These are phyloP conservation scores for Hamamelis virginiana DNA, from an alignment of 164 flowering plant genomes.

Conservation along the genomic window DNA sequence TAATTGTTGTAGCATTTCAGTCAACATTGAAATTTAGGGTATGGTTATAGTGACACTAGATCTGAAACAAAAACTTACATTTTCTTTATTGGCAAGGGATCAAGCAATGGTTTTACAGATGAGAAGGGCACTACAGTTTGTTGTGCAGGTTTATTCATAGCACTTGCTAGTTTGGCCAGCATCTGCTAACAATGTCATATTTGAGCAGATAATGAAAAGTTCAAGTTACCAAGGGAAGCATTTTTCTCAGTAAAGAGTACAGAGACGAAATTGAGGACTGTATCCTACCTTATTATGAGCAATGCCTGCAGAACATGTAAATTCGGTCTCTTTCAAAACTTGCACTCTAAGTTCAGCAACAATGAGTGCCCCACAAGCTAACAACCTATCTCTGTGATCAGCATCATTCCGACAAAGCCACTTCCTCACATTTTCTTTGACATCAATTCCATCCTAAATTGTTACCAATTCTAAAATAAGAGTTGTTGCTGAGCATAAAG, in stretches of 20 bases:
- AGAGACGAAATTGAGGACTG: background rate
- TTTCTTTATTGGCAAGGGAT: slow-evolving; percentile 81
- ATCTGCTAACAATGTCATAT: slow-evolving; percentile 50
- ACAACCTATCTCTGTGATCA: slow-evolving; percentile 70
- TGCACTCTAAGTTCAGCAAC: slow-evolving; percentile 86
- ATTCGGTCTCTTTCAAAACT: slow-evolving; percentile 74
- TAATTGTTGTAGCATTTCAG: background rate
- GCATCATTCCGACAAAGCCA: slow-evolving; percentile 73
- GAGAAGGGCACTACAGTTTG: slow-evolving; percentile 88
- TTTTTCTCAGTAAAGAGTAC: background rate
- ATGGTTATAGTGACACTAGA: background rate
- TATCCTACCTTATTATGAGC: slow-evolving; percentile 90
- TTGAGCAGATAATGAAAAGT: slow-evolving; percentile 10
- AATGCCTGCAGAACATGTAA: slow-evolving; percentile 97
- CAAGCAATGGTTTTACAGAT: slow-evolving; percentile 66
- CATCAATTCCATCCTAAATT: slow-evolving; percentile 50
- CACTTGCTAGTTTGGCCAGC: slow-evolving; percentile 95
- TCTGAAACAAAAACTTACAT: slow-evolving; percentile 46
- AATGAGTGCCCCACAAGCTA: slow-evolving; percentile 90
- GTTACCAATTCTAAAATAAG: background rate
- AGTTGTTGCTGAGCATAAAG: background rate
- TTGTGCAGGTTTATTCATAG: slow-evolving; percentile 94
- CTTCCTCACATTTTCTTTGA: slow-evolving; percentile 45
- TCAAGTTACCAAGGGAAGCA: background rate
- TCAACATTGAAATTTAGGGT: background rate